Evolutionary conservation across 73 alveolate species (phyloP).

Genomic region (Paramecium caudatum): DNA sequence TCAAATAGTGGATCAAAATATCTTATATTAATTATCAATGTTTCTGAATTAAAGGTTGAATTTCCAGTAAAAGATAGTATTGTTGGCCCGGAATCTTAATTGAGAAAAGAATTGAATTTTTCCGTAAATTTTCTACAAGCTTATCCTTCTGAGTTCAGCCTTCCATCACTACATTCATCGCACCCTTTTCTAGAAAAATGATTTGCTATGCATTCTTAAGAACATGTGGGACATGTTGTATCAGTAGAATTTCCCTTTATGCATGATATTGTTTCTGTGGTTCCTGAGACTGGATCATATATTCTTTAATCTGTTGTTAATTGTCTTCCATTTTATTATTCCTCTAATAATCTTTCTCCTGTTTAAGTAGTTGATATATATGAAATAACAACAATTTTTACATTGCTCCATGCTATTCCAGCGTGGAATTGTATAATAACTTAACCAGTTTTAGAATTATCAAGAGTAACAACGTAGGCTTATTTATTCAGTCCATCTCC

Average conservation of each 20-base stretch:
- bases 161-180: not conserved
- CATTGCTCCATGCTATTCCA: slow-evolving; percentile 15
- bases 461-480: not conserved
- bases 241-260: too few relatives aligned
- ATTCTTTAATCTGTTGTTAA: too few relatives aligned
- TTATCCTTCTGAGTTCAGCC: too few relatives aligned
- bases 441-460: not conserved
- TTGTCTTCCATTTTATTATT: too few relatives aligned
- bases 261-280: not conserved
- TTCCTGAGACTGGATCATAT: not conserved
- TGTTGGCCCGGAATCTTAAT: too few relatives aligned
- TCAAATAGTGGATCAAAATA: not conserved
- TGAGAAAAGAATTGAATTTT: too few relatives aligned
- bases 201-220: not conserved
- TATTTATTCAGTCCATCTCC: slow-evolving; percentile 20
- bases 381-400: not conserved
- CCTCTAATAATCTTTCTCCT: slow-evolving; percentile 26
- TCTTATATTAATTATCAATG: not conserved
- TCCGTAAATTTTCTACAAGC: too few relatives aligned
- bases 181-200: not conserved
- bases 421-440: not conserved
- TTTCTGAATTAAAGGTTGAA: too few relatives aligned
- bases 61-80: too few relatives aligned
- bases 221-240: not conserved
- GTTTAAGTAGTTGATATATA: not conserved